Conservation (phyloP, 1,284 basidiomycete genomes). For the Vanrija pseudolonga region DNA sequence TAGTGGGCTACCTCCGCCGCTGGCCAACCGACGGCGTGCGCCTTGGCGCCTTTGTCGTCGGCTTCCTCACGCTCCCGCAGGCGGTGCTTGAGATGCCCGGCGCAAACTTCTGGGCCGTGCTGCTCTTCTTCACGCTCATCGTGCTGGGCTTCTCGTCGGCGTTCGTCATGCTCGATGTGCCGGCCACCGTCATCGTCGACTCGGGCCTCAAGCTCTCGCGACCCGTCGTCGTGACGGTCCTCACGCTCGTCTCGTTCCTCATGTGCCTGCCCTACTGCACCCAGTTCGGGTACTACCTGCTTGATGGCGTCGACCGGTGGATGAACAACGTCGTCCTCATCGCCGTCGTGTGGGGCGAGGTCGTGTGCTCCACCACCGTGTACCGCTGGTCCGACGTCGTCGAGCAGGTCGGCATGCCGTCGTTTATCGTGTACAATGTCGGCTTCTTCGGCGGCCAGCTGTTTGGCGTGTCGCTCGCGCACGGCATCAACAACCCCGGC, state of each 20-base stretch:
- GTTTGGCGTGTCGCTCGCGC: conserved; percentile 18
- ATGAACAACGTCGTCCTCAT: conserved; percentile 25
- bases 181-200: conserved; percentile 20
- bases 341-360: conserved; percentile 23
- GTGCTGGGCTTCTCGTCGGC: conserved; percentile 23
- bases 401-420: conserved; percentile 11
- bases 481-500: conserved; percentile 14
- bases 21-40: conserved; percentile 23
- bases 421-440: conserved; percentile 17
- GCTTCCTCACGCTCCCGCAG: conserved; percentile 21
- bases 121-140: conserved; percentile 26
- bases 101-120: conserved; percentile 24
- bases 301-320: conserved; percentile 25
- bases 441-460: conserved; percentile 20
- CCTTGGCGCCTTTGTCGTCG: conserved; percentile 20
- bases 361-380: conserved; percentile 16
- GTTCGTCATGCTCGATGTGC: conserved; percentile 29
- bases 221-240: conserved; percentile 18
- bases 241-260: conserved; percentile 21
- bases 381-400: conserved; percentile 21
- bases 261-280: conserved; percentile 27
- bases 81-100: conserved; percentile 28
- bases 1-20: conserved; percentile 22
- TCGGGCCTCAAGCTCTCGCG: conserved; percentile 17
- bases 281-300: conserved; percentile 25